Evolutionary conservation across 805 yeast genomes (phyloP), one percentile per base, ranked within the genome.

Genomic region (Zygosaccharomyces kombuchaensis): DNA sequence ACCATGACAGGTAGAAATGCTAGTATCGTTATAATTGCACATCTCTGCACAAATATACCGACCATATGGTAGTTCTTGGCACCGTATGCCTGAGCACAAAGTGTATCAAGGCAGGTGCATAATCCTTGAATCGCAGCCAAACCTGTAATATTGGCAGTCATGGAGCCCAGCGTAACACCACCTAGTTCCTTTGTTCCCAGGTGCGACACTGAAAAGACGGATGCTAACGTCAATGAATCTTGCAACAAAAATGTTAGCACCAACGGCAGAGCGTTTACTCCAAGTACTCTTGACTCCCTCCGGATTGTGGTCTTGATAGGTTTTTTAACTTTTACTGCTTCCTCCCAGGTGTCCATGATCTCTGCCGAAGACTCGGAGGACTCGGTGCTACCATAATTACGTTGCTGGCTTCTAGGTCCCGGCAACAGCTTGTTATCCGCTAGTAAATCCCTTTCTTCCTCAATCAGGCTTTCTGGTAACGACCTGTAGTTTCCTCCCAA

Each of bases 61-160:
- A 85, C 91, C 47, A 75, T 57, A 52, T 75, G 76, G 59, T 70
- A 76, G 53, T 83, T 84, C 42, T 75, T 74, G 23, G 87, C 77
- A 16, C 93, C 91, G 58, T 71, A 84, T 1, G 90, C 84, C 63
- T 85, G 91, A 1, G 90, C 84, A 60, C 90, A 79, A 29, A 85
- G 71, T 0, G 91, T 85, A 57, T 84, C 91, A 44, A 85, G 71
- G 46, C 88, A 80, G 0, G 93, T 84, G n/a, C 88, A 80, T 2
- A 84, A 74, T 9, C 91, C 93, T 54, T 84, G 85, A 53, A 85
- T 81, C 9, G 84, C 74, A 30, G 88, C 85, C 50, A 83, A 77
- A 1, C 87, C 90, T 2, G 84, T 74, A 44, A 85, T 83, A 58
- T 83, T 84, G 6, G 87, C 85, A 4, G 89, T 82, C 88, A 84